A percentile compares a stretch with the other conserved stretches of the same genome.
phyloP scores from a whole-genome alignment of 2,329 filamentous ascomycete species.

The Ophiostoma ulmi region DNA sequence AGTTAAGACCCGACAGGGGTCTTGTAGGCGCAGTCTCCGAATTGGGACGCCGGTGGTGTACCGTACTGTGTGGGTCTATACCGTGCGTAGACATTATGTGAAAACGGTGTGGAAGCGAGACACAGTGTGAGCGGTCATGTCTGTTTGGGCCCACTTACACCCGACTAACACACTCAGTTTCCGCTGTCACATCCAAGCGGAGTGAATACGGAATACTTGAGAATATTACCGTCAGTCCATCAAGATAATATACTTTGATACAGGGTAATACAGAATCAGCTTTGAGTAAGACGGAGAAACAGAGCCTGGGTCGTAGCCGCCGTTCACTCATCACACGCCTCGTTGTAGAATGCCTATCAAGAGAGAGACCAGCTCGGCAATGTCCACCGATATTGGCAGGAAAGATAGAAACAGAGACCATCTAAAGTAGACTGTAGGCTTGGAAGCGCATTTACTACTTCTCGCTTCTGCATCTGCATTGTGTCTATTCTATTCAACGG shows the following conservation, averaged over 20 bases:
- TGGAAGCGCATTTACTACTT: too few species aligned
- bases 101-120: neutral
- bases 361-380: neutral
- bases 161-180: neutral
- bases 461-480: neutral
- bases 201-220: neutral
- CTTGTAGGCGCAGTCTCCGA: neutral
- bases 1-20: neutral
- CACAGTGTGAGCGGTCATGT: neutral
- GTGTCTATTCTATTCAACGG: neutral
- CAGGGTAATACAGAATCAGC: neutral
- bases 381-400: neutral
- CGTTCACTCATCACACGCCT: neutral
- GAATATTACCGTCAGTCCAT: neutral
- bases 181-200: neutral
- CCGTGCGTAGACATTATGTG: neutral
- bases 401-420: neutral
- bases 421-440: neutral
- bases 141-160: neutral
- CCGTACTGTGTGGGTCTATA: conserved; percentile 12
- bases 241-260: neutral
- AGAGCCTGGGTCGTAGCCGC: neutral
- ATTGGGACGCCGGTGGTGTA: neutral
- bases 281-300: too few species aligned
- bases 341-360: neutral